Conservation (phyloP, 805 yeast genomes). For the Lipomyces yamadae region DNA sequence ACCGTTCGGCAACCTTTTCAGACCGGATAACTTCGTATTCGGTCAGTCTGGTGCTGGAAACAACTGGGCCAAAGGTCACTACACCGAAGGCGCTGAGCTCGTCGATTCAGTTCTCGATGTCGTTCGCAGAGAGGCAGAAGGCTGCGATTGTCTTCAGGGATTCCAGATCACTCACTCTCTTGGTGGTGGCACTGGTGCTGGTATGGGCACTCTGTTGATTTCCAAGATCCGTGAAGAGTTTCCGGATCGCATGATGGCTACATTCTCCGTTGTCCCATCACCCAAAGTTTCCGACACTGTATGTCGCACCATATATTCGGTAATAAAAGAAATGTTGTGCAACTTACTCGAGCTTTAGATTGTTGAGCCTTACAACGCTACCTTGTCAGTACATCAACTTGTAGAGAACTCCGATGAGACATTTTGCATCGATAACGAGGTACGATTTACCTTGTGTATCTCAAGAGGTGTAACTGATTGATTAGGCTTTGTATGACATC, state of each 20-base stretch:
- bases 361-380: slow-evolving; percentile 94
- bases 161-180: slow-evolving; percentile 86
- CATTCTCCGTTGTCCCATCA: slow-evolving; percentile 93
- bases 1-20: slow-evolving; percentile 76
- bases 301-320: not conserved
- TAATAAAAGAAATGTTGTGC: not conserved
- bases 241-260: slow-evolving; percentile 96
- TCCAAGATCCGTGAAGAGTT: slow-evolving; percentile 89
- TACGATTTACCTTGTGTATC: not conserved
- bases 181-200: slow-evolving; percentile 97
- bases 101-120: slow-evolving; percentile 91
- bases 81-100: slow-evolving; percentile 95
- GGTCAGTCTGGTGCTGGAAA: slow-evolving; percentile 96
- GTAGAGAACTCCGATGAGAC: slow-evolving; percentile 93
- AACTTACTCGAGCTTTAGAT: slow-evolving; percentile 41
- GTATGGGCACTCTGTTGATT: slow-evolving; percentile 90
- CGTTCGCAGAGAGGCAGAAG: slow-evolving; percentile 92
- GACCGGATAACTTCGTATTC: slow-evolving; percentile 89
- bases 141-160: slow-evolving; percentile 91
- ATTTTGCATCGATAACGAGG: slow-evolving; percentile 91
- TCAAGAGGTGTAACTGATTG: not conserved
- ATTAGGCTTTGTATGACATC: slow-evolving; percentile 77
- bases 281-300: slow-evolving; percentile 90
- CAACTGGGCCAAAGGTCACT: slow-evolving; percentile 97
- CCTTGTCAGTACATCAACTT: slow-evolving; percentile 88